Conservation (phyloP, 1,284 basidiomycete genomes). For the Ceratobasidium sp. region DNA sequence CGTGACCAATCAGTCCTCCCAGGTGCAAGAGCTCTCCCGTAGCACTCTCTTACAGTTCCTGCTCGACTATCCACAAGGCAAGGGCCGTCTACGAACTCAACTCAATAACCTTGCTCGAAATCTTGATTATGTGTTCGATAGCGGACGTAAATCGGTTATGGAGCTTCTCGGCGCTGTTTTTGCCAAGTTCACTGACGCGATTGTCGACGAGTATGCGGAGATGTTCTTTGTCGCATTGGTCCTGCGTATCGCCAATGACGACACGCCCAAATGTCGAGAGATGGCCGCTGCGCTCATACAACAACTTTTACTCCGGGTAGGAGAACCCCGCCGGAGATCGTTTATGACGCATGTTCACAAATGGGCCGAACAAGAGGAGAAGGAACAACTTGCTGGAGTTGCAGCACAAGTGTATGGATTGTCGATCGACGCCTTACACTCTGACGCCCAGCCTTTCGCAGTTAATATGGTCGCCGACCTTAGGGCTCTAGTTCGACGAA, state of each 20-base stretch:
- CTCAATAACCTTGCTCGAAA: conserved; percentile 97
- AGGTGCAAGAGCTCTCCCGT: conserved; percentile 93
- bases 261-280: conserved; percentile 88
- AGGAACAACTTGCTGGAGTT: conserved; percentile 76
- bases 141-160: conserved; percentile 92
- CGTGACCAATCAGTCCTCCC: conserved; percentile 92
- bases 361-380: conserved; percentile 81
- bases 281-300: conserved; percentile 90
- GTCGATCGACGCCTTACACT: conserved; percentile 75
- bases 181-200: conserved; percentile 83
- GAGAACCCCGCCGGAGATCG: conserved; percentile 70
- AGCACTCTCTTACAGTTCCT: conserved; percentile 94
- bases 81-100: conserved; percentile 87
- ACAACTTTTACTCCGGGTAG: conserved; percentile 77
- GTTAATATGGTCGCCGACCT: conserved; percentile 73
- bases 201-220: conserved; percentile 88
- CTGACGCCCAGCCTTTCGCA: conserved; percentile 66
- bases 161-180: conserved; percentile 89
- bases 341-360: conserved; percentile 81
- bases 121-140: conserved; percentile 91
- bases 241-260: conserved; percentile 95
- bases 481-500: conserved; percentile 65
- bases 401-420: conserved; percentile 88
- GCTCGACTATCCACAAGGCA: conserved; percentile 98
- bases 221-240: conserved; percentile 94